A percentile compares a stretch with the other conserved stretches of the same genome.
These are phyloP conservation scores for Blastomyces percursus DNA, from an alignment of 2,329 filamentous ascomycete species.

Conservation along the genomic window DNA sequence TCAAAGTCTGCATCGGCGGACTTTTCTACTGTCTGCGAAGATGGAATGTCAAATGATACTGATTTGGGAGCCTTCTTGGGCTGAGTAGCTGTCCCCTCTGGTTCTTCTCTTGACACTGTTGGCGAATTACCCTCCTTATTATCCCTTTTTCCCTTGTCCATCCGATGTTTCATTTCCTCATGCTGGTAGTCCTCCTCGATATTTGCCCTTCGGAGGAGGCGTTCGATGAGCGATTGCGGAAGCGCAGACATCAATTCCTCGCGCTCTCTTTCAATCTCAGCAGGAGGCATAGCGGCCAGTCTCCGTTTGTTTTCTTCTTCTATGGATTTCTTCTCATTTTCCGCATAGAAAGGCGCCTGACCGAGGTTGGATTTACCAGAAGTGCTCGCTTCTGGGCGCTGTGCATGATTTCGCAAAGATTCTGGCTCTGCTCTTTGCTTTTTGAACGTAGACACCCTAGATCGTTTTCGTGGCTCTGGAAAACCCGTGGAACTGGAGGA, in stretches of 20 bases:
- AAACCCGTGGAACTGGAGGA: conserved; percentile 63
- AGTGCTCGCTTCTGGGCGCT: not conserved
- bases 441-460: conserved; percentile 66
- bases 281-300: conserved; percentile 65
- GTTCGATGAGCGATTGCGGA: conserved; percentile 63
- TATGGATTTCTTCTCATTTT: conserved; percentile 59
- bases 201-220: conserved; percentile 63
- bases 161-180: not conserved
- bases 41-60: conserved; percentile 21
- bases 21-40: conserved; percentile 7
- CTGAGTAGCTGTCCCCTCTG: not conserved
- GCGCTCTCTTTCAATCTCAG: conserved; percentile 70
- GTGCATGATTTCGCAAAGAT: conserved; percentile 9
- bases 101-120: not conserved
- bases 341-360: conserved; percentile 24
- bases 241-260: conserved; percentile 69
- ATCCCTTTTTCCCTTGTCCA: not conserved
- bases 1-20: not conserved
- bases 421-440: conserved; percentile 44
- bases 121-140: not conserved
- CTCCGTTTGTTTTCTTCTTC: conserved; percentile 68
- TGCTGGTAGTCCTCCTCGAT: conserved; percentile 49
- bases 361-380: not conserved
- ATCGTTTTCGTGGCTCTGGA: conserved; percentile 74
- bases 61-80: conserved; percentile 17